Percentiles rank a stretch among this genome's conserved stretches.
Evolutionary conservation across 305 asterid genomes (phyloP).

Genomic region (Fraxinus sp.): DNA sequence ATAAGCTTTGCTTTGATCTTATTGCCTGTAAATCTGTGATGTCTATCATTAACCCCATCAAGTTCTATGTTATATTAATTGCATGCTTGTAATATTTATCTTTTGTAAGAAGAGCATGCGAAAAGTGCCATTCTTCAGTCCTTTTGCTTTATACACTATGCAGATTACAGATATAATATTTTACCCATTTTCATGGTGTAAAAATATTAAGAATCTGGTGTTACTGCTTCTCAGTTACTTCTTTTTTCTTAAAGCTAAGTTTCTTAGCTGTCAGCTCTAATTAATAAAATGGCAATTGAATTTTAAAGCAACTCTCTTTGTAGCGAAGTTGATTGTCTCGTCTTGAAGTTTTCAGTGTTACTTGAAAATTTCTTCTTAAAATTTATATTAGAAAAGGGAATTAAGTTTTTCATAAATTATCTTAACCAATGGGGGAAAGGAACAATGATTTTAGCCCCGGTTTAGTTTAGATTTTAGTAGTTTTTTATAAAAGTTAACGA

Average conservation of each 20-base stretch:
- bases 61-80: neutral
- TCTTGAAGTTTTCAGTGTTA: no score
- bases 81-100: neutral
- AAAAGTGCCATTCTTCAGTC: neutral
- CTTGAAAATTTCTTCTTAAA: no score
- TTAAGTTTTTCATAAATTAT: no score
- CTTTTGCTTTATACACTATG: neutral
- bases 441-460: no score
- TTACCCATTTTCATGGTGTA: neutral
- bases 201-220: neutral
- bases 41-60: slow-evolving; percentile 1
- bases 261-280: neutral
- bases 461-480: no score
- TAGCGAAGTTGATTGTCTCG: neutral
- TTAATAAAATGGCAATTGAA: neutral
- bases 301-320: neutral
- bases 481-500: no score
- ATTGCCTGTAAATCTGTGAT: slow-evolving; percentile 12
- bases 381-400: no score
- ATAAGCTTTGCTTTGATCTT: neutral
- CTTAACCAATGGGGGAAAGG: no score
- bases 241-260: neutral
- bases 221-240: neutral
- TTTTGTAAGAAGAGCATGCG: neutral
- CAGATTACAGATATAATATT: neutral